Evolutionary conservation across 495 filamentous ascomycete species (phyloP).

Genomic region (Penicillium samsonianum): DNA sequence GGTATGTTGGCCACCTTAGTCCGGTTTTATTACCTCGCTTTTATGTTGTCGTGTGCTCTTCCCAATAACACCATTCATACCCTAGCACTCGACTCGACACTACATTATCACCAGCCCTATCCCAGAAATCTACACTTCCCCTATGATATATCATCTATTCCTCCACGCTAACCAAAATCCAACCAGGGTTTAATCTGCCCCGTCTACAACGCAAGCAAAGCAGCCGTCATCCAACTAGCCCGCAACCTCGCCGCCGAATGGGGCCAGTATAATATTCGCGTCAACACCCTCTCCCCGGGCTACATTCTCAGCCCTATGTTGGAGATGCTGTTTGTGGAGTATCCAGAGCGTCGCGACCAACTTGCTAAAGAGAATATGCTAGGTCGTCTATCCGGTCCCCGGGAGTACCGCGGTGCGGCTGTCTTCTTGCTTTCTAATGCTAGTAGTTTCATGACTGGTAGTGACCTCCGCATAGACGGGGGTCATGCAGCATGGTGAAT

Average conservation of each 20-base stretch:
- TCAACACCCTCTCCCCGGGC: slow-evolving; percentile 52
- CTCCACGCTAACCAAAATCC: too few relatives aligned
- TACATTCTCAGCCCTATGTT: slow-evolving; percentile 46
- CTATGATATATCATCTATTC: too few relatives aligned
- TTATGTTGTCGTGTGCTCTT: too few relatives aligned
- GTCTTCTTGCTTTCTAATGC: slow-evolving; percentile 48
- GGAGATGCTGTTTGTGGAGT: slow-evolving; percentile 43
- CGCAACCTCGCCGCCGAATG: slow-evolving; percentile 70
- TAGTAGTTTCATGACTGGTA: slow-evolving; percentile 44
- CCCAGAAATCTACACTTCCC: too few relatives aligned
- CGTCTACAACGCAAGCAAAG: slow-evolving; percentile 69
- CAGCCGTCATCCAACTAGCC: slow-evolving; percentile 63
- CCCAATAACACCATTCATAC: too few relatives aligned
- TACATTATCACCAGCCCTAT: too few relatives aligned
- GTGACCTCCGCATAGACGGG: slow-evolving; percentile 42
- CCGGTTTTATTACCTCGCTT: too few relatives aligned
- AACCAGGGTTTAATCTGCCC: slow-evolving; percentile 57
- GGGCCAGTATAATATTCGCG: slow-evolving; percentile 42
- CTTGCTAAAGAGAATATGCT: slow-evolving; percentile 41
- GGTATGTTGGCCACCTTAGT: too few relatives aligned
- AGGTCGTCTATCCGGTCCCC: slow-evolving; percentile 37
- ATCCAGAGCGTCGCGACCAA: slow-evolving; percentile 57
- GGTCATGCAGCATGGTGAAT: slow-evolving; percentile 24
- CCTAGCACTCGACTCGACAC: too few relatives aligned
- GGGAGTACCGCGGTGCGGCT: slow-evolving; percentile 46